Base-by-base conservation (phyloP, 2,329 filamentous ascomycete species). In the Ramichloridium luteum region DNA sequence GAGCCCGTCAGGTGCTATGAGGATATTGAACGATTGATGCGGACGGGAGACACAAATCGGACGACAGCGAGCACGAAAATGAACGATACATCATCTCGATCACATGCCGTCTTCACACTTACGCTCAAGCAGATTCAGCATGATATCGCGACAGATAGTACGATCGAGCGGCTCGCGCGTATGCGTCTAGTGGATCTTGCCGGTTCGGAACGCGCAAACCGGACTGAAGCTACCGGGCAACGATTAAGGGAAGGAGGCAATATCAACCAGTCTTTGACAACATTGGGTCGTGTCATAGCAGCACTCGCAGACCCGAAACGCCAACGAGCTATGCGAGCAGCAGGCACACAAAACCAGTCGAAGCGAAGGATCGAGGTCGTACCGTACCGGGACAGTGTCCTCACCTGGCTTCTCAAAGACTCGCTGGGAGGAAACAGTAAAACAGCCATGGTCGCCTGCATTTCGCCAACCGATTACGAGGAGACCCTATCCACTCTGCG, bases 361-460 rank as follows among this genome's bases (percentile, higher is more conserved):
- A 80, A 81, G 51, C 45, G 50, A 4, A 34, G 60, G 8, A 53
- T 50, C 16, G 52, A 54, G 16, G 73, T 85, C 5, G 80, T 98
- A 3, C 90, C 90, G 4, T 98, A 94, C 58, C 78, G 90, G 42
- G 90, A 98, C 59, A 93, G 84, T 1, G 74, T 80, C 26, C 59
- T 80, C 17, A 80, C 75, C 8, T 80, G 88, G 88, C 70, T 98
- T 3, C 69, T 98, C 42, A 96, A 96, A 56, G 90, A 98, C 58
- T 92, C 82, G 2, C 67, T 98, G 0, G 90, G 90, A 9, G 90
- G 90, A 34, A 98, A 98, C 67, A 88, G 79, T 51, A 98, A 96
- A 60, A 98, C 90, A 6, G 90, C 90, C 40, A 98, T 98, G 90
- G 94, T 98, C 49, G 90, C 90, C 6, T 96, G 90, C 55, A 93